These are phyloP conservation scores for Penicillium pulvis DNA, from an alignment of 495 filamentous ascomycete genomes.

Conservation along the genomic window DNA sequence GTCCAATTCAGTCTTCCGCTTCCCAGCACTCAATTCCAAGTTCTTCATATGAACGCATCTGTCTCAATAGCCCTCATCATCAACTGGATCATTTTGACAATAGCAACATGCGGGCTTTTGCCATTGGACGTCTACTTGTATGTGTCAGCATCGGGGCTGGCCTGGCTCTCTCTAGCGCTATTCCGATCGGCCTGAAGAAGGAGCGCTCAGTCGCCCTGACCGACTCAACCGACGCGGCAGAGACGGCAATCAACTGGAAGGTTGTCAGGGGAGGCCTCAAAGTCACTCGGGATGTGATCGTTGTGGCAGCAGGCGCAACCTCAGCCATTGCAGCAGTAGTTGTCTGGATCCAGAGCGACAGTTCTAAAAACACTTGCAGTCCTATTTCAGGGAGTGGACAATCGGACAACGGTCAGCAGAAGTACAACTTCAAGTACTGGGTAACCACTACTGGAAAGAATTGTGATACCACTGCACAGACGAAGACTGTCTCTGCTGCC, in stretches of 20 bases:
- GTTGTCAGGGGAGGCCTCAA: not conserved
- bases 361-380: not conserved
- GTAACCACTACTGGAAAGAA: conserved; percentile 2
- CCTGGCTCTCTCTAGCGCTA: not conserved
- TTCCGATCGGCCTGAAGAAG: not conserved
- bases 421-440: conserved; percentile 4
- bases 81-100: not conserved
- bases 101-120: conserved; percentile 1
- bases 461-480: not conserved
- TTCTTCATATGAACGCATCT: not conserved
- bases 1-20: not conserved
- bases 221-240: not conserved
- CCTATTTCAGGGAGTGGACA: not conserved
- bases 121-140: not conserved
- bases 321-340: not conserved
- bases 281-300: not conserved
- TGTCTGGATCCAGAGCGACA: not conserved
- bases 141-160: not conserved
- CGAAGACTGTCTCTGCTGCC: not conserved
- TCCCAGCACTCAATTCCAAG: not conserved
- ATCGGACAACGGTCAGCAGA: not conserved
- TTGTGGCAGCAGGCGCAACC: not conserved
- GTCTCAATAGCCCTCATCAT: not conserved
- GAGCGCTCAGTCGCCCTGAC: not conserved
- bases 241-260: not conserved